These are phyloP conservation scores for Ustilaginoidea virens DNA, from an alignment of 2,329 filamentous ascomycete species.

Conservation along the genomic window DNA sequence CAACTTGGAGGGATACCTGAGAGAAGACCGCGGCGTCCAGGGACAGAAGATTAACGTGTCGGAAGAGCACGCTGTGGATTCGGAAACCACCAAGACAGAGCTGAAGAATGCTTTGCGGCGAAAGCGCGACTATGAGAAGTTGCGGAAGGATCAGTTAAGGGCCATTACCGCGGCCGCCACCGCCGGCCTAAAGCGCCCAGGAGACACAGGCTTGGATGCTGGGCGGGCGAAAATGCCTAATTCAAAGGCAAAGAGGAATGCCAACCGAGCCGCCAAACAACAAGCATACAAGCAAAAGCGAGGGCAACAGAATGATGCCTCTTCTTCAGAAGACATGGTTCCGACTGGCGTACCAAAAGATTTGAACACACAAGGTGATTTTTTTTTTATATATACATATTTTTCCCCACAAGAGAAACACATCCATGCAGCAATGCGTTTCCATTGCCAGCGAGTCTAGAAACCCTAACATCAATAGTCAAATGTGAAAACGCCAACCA, in stretches of 20 bases:
- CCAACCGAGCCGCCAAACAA: conserved; percentile 3
- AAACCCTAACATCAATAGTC: conserved; percentile 20
- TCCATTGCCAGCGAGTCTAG: too few relatives aligned
- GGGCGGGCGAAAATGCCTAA: conserved; percentile 12
- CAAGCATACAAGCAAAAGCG: conserved; percentile 3
- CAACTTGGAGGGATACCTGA: conserved; percentile 58
- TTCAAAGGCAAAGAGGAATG: conserved; percentile 10
- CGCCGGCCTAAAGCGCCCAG: conserved; percentile 23
- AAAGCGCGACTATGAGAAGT: conserved; percentile 46
- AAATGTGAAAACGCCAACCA: conserved; percentile 28
- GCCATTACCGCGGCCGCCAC: conserved; percentile 21
- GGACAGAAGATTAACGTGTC: conserved; percentile 40
- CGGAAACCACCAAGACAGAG: conserved; percentile 28
- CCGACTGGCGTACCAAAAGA: conserved; percentile 9
- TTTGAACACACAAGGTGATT: conserved; percentile 17
- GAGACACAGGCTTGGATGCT: conserved; percentile 10
- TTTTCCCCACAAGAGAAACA: too few relatives aligned
- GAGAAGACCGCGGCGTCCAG: conserved; percentile 35
- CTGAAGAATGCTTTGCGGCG: conserved; percentile 45
- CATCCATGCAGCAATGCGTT: too few relatives aligned
- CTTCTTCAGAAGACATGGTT: conserved; percentile 11
- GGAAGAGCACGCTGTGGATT: conserved; percentile 25
- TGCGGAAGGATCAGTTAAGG: conserved; percentile 24
- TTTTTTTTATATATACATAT: too few relatives aligned
- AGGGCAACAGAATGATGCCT: conserved; percentile 7